A percentile compares a stretch with the other conserved stretches of the same genome.
Conservation (phyloP, 2,329 filamentous ascomycete genomes). For the Metarhizium guizhouense region DNA sequence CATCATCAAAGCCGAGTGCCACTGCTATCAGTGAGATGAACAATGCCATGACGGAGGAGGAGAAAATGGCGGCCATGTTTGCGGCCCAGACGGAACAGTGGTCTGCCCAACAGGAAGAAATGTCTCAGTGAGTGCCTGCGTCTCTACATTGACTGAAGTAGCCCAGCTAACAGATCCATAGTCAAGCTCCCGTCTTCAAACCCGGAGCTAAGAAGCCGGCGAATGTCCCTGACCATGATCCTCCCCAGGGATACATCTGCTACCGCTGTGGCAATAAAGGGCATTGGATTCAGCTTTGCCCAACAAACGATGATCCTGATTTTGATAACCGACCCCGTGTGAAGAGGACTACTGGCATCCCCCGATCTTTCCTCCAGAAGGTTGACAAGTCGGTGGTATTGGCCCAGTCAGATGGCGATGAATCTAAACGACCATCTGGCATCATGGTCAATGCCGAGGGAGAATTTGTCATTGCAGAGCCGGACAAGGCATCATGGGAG, state of each 20-base stretch:
- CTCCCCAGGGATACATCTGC: slow-evolving; percentile 89
- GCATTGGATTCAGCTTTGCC: slow-evolving; percentile 98
- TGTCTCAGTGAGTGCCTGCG: slow-evolving; percentile 59
- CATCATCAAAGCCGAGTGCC: slow-evolving; percentile 44
- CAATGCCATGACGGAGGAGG: slow-evolving; percentile 81
- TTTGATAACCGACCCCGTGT: slow-evolving; percentile 90
- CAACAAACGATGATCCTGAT: slow-evolving; percentile 95
- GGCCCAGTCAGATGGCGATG: slow-evolving; percentile 63
- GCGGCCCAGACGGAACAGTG: slow-evolving; percentile 84
- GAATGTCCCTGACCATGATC: slow-evolving; percentile 84
- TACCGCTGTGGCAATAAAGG: slow-evolving; percentile 95
- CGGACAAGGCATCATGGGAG: slow-evolving; percentile 94
- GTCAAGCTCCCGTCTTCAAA: slow-evolving; percentile 54
- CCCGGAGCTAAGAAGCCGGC: slow-evolving; percentile 55
- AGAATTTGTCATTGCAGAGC: slow-evolving; percentile 93
- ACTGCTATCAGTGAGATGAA: slow-evolving; percentile 58
- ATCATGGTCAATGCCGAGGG: slow-evolving; percentile 98
- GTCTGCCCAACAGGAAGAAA: slow-evolving; percentile 86
- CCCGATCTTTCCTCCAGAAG: slow-evolving; percentile 88
- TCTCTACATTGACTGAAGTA: background rate
- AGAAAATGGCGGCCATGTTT: slow-evolving; percentile 89
- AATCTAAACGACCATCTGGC: slow-evolving; percentile 77
- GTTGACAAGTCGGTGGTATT: slow-evolving; percentile 82
- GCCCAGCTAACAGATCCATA: slow-evolving; percentile 27
- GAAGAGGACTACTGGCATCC: slow-evolving; percentile 94